Percentiles rank a stretch among this genome's conserved stretches.
Conservation (phyloP, 768 basidiomycete species). For the Gelatoporia subvermispora region DNA sequence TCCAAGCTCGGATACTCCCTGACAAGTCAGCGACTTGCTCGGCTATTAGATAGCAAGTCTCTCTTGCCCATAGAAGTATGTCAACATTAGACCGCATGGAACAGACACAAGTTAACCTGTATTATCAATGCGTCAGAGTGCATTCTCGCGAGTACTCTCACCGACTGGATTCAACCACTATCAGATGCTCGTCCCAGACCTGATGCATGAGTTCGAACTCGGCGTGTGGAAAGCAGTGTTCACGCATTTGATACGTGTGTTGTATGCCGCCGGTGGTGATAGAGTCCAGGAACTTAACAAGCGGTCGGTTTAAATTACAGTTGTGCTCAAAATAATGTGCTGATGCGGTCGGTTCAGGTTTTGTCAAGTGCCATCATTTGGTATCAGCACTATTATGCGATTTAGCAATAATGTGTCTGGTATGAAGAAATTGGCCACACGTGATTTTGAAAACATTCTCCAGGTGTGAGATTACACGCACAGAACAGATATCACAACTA, state of each 20-base stretch:
- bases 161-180: constrained; percentile 18
- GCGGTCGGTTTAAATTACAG: constrained; percentile 9
- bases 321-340: not conserved
- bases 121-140: constrained; percentile 26
- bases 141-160: constrained; percentile 20
- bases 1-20: constrained; percentile 10
- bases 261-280: constrained; percentile 3
- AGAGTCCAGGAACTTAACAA: constrained; percentile 7
- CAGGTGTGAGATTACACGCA: constrained; percentile 10
- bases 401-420: constrained; percentile 19
- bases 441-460: constrained; percentile 12
- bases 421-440: constrained; percentile 18
- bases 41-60: constrained; percentile 10
- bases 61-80: constrained; percentile 17
- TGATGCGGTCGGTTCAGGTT: constrained; percentile 14
- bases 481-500: not conserved
- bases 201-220: constrained; percentile 29
- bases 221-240: constrained; percentile 27
- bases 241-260: constrained; percentile 23
- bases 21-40: constrained; percentile 7
- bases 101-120: not conserved
- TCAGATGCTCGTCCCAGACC: constrained; percentile 21
- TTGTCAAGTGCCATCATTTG: constrained; percentile 21
- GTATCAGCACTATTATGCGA: constrained; percentile 17
- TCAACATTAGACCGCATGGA: not conserved